These are phyloP conservation scores for Phalaenopsis hybrid DNA, from an alignment of 116 monocot genomes.

Conservation along the genomic window DNA sequence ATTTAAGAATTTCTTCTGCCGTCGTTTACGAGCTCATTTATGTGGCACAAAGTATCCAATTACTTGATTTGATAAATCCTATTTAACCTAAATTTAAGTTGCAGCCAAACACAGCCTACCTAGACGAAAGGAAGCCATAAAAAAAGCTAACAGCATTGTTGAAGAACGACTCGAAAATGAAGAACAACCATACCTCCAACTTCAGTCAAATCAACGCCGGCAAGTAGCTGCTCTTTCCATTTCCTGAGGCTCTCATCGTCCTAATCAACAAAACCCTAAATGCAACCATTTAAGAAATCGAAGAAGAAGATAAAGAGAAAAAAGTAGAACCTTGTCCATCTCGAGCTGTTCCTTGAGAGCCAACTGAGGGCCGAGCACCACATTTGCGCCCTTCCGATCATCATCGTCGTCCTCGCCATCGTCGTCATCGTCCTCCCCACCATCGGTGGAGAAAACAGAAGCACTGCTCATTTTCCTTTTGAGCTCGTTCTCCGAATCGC, in stretches of 20 bases:
- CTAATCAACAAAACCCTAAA: constrained; percentile 15
- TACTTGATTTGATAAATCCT: no score
- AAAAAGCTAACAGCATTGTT: not conserved
- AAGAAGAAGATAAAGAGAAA: not conserved
- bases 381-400: constrained; percentile 8
- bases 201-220: constrained; percentile 53
- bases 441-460: constrained; percentile 10
- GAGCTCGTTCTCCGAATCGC: constrained; percentile 11
- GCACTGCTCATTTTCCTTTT: constrained; percentile 20
- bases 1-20: no score
- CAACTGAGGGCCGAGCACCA: constrained; percentile 42
- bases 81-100: no score
- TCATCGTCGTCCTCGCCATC: constrained; percentile 21
- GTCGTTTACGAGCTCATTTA: no score
- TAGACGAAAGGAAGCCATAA: not conserved
- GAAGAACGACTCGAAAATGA: not conserved
- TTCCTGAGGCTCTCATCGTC: constrained; percentile 90
- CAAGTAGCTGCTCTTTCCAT: constrained; percentile 88
- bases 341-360: constrained; percentile 58
- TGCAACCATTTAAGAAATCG: not conserved
- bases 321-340: constrained; percentile 35
- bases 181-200: constrained; percentile 56
- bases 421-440: constrained; percentile 23
- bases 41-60: no score
- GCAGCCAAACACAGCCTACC: no score